Evolutionary conservation across 148 eudicot species (phyloP).

Genomic region (Oxyria digyna): DNA sequence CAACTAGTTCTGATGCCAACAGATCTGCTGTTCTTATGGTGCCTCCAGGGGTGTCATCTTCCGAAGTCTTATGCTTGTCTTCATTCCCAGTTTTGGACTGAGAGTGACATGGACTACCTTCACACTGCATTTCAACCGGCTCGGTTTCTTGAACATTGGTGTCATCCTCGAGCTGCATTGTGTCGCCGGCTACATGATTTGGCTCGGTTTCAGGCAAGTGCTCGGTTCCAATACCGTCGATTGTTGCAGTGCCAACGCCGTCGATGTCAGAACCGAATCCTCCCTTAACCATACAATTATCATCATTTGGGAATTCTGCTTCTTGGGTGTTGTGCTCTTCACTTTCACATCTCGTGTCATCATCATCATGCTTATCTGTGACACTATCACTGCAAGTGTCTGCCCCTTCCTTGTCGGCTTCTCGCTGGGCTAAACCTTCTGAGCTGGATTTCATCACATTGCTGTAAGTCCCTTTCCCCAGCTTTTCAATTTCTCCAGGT

Average conservation of each 20-base stretch:
- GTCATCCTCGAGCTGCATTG: conserved; percentile 10
- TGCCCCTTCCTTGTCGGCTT: conserved; percentile 19
- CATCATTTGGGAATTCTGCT: conserved; percentile 47
- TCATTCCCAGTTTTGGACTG: conserved; percentile 12
- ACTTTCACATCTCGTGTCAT: conserved; percentile 46
- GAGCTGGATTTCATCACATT: conserved; percentile 16
- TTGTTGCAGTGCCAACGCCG: conserved; percentile 43
- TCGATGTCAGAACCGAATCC: conserved; percentile 83
- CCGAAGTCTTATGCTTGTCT: too few relatives aligned
- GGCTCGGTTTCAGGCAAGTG: conserved; percentile 39
- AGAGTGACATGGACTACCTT: conserved; percentile 18
- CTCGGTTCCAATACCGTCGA: too few relatives aligned
- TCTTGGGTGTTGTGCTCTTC: conserved; percentile 63
- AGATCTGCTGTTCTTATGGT: conserved; percentile 59
- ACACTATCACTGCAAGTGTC: conserved; percentile 56
- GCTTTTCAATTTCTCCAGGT: conserved; percentile 22
- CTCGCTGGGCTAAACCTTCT: conserved; percentile 20
- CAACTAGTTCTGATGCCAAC: conserved; percentile 77
- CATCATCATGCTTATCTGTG: conserved; percentile 87
- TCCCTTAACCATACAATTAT: conserved; percentile 36
- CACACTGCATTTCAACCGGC: conserved; percentile 17
- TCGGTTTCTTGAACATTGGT: conserved; percentile 36
- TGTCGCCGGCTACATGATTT: too few relatives aligned
- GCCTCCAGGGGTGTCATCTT: conserved; percentile 37
- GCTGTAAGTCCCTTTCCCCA: conserved; percentile 20